Base-by-base conservation (phyloP, 192 early-diverging fungal species). In the Umbelopsis isabellina region DNA sequence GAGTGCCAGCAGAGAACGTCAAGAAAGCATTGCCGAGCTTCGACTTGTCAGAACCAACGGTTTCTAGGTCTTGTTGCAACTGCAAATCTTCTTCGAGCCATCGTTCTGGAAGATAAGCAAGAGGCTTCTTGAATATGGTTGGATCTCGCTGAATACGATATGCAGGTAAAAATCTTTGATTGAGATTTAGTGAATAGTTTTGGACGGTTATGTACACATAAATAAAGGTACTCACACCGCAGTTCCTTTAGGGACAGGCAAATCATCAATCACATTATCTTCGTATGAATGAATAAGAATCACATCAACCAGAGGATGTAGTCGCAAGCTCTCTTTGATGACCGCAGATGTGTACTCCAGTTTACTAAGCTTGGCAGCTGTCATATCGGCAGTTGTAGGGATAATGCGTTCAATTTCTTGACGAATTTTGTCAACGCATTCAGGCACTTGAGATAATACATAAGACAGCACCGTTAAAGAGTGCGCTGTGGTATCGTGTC, bases 401-500 rank as follows among this genome's bases (percentile, higher is more conserved):
- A 61, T 18, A 12, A 58, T n/a, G 3, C 27, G 15, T n/a, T 46
- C n/a, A 13, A 78, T 66, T 41, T 84, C 77, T 10, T 77, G 51
- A 53, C 66, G 53, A 21, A 85, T 52, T 13, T 46, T 20, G 20
- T 76, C 21, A 53, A 79, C 72, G 7, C 69, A 64, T 47, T 75
- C 67, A 12, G 74, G 82, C 30, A 73, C 47, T 15, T 58, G 23
- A 20, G 82, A 79, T 2, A 82, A 46, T 8, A 53, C 49, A 48
- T 75, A 52, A 22, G 77, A 46, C n/a, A 67, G 13, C 15, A 72
- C 53, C 10, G 77, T 76, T 16, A 80, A 30, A 2, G 76, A 67
- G 35, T 82, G 80, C 23, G 77, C 50, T 16, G 74, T 77, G 13
- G 80, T 83, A 18, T 82, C 82, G 22, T 83, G 80, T 11, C 82